Evolutionary conservation across 257 asterid genomes (phyloP).

Genomic region (Nyctanthes arbortristis): DNA sequence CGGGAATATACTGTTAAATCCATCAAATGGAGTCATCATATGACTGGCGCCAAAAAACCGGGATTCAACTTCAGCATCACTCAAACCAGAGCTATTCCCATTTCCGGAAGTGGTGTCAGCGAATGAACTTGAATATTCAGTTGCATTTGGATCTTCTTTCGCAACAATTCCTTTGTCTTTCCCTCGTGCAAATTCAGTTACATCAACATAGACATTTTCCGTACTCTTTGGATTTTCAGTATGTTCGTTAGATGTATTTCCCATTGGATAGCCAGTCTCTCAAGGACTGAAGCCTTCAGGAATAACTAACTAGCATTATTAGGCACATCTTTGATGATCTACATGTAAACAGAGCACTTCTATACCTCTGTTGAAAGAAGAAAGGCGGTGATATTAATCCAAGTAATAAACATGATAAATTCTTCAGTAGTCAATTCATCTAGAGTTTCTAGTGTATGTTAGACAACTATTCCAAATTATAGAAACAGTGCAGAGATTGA

Average conservation of each 20-base stretch:
- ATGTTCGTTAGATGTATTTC: constrained; percentile 37
- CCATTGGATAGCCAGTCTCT: constrained; percentile 16
- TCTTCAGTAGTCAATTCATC: too few species aligned
- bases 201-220: constrained; percentile 47
- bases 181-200: constrained; percentile 48
- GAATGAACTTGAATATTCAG: constrained; percentile 91
- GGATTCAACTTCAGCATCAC: constrained; percentile 90
- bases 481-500: too few species aligned
- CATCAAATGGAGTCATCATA: constrained; percentile 59
- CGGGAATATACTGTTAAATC: constrained; percentile 63
- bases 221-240: constrained; percentile 32
- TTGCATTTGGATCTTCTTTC: constrained; percentile 77
- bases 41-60: constrained; percentile 52
- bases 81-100: constrained; percentile 55
- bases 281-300: constrained; percentile 22
- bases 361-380: neutral
- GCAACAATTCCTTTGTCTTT: constrained; percentile 47
- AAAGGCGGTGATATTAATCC: too few species aligned
- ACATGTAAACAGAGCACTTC: neutral
- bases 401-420: too few species aligned
- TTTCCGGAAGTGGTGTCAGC: constrained; percentile 62
- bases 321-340: neutral
- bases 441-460: too few species aligned
- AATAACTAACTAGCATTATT: neutral
- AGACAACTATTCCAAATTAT: too few species aligned